Evolutionary conservation across 202 grass and related monocot genomes (phyloP).

Genomic region (Zizania palustris): DNA sequence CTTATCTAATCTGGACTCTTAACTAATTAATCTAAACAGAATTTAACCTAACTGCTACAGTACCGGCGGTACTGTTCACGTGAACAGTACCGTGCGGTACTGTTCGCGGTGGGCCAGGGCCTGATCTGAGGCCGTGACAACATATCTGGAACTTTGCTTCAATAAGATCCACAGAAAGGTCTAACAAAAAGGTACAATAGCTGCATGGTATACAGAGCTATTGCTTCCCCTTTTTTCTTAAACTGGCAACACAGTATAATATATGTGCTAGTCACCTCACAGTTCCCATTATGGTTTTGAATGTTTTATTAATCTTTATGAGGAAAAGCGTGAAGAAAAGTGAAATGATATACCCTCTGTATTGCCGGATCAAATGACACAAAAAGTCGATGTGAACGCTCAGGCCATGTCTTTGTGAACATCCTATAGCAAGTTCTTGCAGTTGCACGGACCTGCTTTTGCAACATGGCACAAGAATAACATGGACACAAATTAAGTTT

Average conservation of each 20-base stretch:
- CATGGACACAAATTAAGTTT: conserved; percentile 1
- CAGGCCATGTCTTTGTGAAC: conserved; percentile 92
- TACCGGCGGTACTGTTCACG: too few relatives aligned
- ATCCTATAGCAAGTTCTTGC: conserved; percentile 84
- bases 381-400: conserved; percentile 68
- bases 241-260: not conserved
- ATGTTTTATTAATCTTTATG: conserved; percentile 7
- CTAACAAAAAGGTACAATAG: not conserved
- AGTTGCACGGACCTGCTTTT: conserved; percentile 61
- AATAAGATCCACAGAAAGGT: conserved; percentile 17
- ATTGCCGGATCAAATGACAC: conserved; percentile 85
- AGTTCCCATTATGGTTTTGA: conserved; percentile 8
- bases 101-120: too few relatives aligned
- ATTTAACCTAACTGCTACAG: too few relatives aligned
- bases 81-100: too few relatives aligned
- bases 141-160: conserved; percentile 6
- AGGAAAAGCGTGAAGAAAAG: conserved; percentile 31
- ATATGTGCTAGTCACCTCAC: conserved; percentile 20
- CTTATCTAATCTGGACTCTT: too few relatives aligned
- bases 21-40: too few relatives aligned
- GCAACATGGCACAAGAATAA: conserved; percentile 37
- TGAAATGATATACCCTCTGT: conserved; percentile 70
- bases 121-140: too few relatives aligned
- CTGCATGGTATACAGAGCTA: conserved; percentile 3
- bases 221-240: not conserved